These are phyloP conservation scores for Kwoniella sp. DNA, from an alignment of 768 basidiomycete species.

Conservation along the genomic window DNA sequence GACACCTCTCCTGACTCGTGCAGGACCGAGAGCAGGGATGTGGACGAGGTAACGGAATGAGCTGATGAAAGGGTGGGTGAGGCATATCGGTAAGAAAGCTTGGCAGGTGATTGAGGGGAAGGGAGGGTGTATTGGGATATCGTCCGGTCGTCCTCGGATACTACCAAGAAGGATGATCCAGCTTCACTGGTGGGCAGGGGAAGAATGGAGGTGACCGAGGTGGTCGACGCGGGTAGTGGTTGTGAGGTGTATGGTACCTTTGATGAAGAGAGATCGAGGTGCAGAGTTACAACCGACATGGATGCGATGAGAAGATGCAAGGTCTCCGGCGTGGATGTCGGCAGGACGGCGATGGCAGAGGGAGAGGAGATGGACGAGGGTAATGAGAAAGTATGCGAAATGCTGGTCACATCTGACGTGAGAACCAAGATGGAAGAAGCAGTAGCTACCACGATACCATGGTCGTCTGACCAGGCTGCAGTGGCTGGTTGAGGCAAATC, in stretches of 20 bases:
- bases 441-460: conserved; percentile 33
- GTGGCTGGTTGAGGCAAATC: conserved; percentile 31
- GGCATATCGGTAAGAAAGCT: conserved; percentile 45
- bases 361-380: conserved; percentile 28
- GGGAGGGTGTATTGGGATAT: conserved; percentile 47
- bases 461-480: conserved; percentile 35
- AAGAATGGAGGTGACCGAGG: conserved; percentile 39
- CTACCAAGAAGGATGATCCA: conserved; percentile 43
- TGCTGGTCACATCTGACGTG: conserved; percentile 22
- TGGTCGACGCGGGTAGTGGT: conserved; percentile 44
- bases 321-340: conserved; percentile 27
- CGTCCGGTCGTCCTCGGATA: conserved; percentile 43
- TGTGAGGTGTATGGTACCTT: conserved; percentile 35
- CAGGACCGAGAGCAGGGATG: conserved; percentile 39
- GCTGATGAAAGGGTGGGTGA: conserved; percentile 49
- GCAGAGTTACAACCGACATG: conserved; percentile 32
- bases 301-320: conserved; percentile 43
- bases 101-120: conserved; percentile 26
- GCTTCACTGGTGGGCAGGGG: conserved; percentile 34
- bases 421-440: conserved; percentile 31
- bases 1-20: conserved; percentile 52
- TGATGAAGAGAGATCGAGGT: conserved; percentile 33
- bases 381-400: conserved; percentile 34
- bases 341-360: conserved; percentile 36
- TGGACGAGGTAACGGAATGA: conserved; percentile 42